Evolutionary conservation across 2,329 filamentous ascomycete species (phyloP).

Genomic region (Ascochyta fabae): DNA sequence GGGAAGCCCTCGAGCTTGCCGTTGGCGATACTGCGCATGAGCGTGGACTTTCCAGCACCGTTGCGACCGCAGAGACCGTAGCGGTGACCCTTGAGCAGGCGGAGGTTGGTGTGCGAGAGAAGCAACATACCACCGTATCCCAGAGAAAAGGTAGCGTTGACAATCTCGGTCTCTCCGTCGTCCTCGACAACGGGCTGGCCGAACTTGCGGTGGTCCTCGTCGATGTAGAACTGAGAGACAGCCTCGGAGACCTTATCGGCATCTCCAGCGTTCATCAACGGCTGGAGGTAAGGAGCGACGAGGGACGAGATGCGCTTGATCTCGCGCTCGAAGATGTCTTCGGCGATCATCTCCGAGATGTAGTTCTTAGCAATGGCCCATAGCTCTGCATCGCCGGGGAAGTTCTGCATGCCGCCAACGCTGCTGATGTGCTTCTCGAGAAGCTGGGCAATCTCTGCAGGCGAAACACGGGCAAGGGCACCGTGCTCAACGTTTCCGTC

Average conservation of each 20-base stretch:
- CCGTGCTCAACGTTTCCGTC: constrained; percentile 62
- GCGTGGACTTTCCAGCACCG: constrained; percentile 96
- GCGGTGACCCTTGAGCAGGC: constrained; percentile 92
- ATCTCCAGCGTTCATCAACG: constrained; percentile 68
- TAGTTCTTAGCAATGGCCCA: constrained; percentile 75
- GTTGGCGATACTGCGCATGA: constrained; percentile 95
- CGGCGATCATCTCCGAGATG: constrained; percentile 82
- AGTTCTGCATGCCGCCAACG: constrained; percentile 66
- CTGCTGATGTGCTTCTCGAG: constrained; percentile 79
- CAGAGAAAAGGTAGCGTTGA: constrained; percentile 96
- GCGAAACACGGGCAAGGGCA: constrained; percentile 68
- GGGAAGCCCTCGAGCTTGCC: constrained; percentile 98
- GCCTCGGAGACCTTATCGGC: constrained; percentile 72
- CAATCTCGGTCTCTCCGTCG: constrained; percentile 92
- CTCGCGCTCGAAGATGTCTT: constrained; percentile 84
- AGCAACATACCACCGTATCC: constrained; percentile 98
- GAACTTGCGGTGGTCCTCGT: constrained; percentile 86
- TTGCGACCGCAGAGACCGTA: constrained; percentile 98
- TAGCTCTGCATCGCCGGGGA: constrained; percentile 65
- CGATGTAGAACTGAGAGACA: constrained; percentile 78
- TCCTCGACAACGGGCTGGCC: constrained; percentile 86
- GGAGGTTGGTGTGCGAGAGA: constrained; percentile 92
- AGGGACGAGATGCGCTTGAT: constrained; percentile 73
- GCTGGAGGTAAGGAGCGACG: constrained; percentile 76
- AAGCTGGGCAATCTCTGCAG: constrained; percentile 75